Base-by-base conservation (phyloP, 805 yeast species). In the Scheffersomyces spartinae region DNA sequence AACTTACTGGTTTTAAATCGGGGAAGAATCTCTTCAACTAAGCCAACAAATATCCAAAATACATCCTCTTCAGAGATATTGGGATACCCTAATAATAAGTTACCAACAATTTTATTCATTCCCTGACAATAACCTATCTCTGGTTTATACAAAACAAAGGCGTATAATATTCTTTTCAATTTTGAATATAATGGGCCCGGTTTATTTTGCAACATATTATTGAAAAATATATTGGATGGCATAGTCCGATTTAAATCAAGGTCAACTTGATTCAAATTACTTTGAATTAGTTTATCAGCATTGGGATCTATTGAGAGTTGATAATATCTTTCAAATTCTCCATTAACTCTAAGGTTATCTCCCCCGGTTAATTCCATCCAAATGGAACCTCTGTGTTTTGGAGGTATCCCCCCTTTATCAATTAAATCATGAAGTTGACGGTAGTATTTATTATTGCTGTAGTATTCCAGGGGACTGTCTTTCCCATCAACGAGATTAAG, bases 311-410 rank as follows among this genome's bases (percentile, higher is more conserved):
- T 25, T 8, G 35, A 28, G 35, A 34, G 18, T 26, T 36, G 17
- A 45, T 47, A 27, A 38, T 52, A 20, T 40, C 45, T 45, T 13
- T 48, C 61, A 35, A 59, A 71, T 23, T 62, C 65, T 0, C 72
- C 71, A 3, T 72, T 70, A 4, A 59, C 54, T 21, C 46, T 47
- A 3, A 61, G 31, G 24, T 47, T 44, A 30, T 52, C 52, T 0
- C 73, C 68, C 0, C 74, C 74, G 3, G 66, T 55, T n/a, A 72
- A 50, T 33, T 71, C 72, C 8, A 59, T 43, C 78, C 78, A 71
- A 7, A 71, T 45, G 18, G 48, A 43, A 12, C 66, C 51, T 5
- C 76, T 45, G 29, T 65, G 55, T 14, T 56, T 57, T 23, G 57
- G 48, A 0, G 76, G 73, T 1, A 71, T 55, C 0, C 78, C 78